A percentile compares a stretch with the other conserved stretches of the same genome.
Conservation (phyloP, 2,329 filamentous ascomycete species). For the Colletotrichum phormii region DNA sequence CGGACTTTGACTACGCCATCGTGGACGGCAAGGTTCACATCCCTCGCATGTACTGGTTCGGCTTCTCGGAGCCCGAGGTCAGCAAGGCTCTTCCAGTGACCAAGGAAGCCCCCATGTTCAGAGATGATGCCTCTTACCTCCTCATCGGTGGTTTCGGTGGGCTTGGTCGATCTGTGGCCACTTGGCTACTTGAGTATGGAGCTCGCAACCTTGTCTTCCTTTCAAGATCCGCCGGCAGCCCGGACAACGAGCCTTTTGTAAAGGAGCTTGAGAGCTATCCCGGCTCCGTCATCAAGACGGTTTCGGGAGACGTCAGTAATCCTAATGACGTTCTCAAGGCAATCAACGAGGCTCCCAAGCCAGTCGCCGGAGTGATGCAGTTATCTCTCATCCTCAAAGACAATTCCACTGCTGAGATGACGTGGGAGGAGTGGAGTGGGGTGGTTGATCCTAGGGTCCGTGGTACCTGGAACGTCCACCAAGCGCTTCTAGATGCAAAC, state of each 20-base stretch:
- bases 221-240: slow-evolving; percentile 39
- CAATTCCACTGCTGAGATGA: slow-evolving; percentile 45
- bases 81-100: slow-evolving; percentile 43
- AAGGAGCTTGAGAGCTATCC: slow-evolving; percentile 39
- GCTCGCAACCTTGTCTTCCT: slow-evolving; percentile 44
- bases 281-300: neutral
- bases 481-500: slow-evolving; percentile 38
- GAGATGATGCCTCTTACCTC: slow-evolving; percentile 39
- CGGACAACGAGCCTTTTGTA: slow-evolving; percentile 25
- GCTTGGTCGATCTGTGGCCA: slow-evolving; percentile 43
- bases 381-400: slow-evolving; percentile 14
- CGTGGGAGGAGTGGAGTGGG: slow-evolving; percentile 46
- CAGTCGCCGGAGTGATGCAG: slow-evolving; percentile 22
- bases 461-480: slow-evolving; percentile 55
- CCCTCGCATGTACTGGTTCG: slow-evolving; percentile 37
- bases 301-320: slow-evolving; percentile 21
- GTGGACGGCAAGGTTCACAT: slow-evolving; percentile 42
- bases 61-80: slow-evolving; percentile 14
- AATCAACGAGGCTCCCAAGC: neutral
- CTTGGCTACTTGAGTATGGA: slow-evolving; percentile 46
- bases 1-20: slow-evolving; percentile 47
- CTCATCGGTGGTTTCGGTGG: slow-evolving; percentile 48
- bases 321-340: slow-evolving; percentile 5
- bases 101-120: slow-evolving; percentile 31
- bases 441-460: slow-evolving; percentile 49